Conservation (phyloP, 2,329 filamentous ascomycete genomes). For the Aspergillus neotritici region DNA sequence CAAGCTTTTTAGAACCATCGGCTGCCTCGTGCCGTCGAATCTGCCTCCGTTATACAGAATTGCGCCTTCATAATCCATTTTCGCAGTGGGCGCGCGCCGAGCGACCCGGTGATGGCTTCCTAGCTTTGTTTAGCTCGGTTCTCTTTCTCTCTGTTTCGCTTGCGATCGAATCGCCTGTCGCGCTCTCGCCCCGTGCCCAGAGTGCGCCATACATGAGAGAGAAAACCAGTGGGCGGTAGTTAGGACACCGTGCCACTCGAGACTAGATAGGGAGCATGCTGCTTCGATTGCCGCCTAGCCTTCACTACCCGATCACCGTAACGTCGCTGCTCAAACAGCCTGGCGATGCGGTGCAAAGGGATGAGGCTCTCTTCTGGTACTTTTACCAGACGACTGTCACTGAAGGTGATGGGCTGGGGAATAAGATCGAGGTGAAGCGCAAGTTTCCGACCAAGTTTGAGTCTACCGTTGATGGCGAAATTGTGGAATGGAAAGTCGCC, state of each 20-base stretch:
- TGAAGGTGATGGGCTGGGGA: constrained; percentile 64
- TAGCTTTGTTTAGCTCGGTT: constrained; percentile 7
- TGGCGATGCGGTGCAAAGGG: constrained; percentile 68
- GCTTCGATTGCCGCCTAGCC: constrained; percentile 47
- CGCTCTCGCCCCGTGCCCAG: no score
- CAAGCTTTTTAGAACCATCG: neutral
- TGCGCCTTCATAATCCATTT: constrained; percentile 1
- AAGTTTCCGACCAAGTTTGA: constrained; percentile 75
- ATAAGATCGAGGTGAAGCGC: constrained; percentile 63
- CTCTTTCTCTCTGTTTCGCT: constrained; percentile 1
- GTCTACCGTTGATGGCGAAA: constrained; percentile 72
- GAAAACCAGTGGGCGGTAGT: no score
- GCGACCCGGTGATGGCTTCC: constrained; percentile 15
- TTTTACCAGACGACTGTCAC: constrained; percentile 70
- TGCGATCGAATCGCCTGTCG: no score
- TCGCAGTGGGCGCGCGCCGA: constrained; percentile 1
- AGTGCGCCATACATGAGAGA: no score
- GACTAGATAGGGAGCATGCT: constrained; percentile 34
- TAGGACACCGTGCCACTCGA: neutral
- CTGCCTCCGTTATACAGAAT: neutral
- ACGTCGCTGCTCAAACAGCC: constrained; percentile 72
- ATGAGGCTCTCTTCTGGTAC: constrained; percentile 79
- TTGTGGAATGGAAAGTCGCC: constrained; percentile 68
- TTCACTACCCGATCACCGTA: constrained; percentile 92
- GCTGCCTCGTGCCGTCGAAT: neutral